phyloP scores from a whole-genome alignment of 768 basidiomycete genomes.

The Amanita exitialis region DNA sequence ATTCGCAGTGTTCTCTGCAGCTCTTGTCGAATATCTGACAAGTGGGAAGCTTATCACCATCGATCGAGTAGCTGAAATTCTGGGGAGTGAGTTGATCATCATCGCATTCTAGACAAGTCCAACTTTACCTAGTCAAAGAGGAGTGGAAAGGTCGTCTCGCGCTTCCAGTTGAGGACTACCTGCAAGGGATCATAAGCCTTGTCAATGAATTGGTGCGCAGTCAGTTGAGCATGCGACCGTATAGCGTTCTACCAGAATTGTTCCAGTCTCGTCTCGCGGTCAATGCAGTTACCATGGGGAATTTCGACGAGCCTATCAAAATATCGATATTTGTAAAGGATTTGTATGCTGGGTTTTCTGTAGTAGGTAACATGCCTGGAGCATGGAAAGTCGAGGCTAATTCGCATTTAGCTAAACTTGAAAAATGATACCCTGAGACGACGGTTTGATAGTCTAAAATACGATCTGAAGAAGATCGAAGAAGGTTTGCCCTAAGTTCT shows the following conservation, averaged over 20 bases:
- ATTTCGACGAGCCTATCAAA: conserved; percentile 69
- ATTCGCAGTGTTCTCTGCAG: conserved; percentile 54
- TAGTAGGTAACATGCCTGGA: conserved; percentile 34
- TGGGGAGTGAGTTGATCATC: conserved; percentile 50
- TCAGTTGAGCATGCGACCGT: neutral
- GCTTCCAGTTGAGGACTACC: conserved; percentile 68
- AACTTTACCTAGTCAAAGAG: conserved; percentile 38
- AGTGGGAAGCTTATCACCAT: conserved; percentile 50
- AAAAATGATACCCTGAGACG: conserved; percentile 72
- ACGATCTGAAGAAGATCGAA: conserved; percentile 83
- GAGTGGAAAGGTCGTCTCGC: conserved; percentile 61
- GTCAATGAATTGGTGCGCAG: conserved; percentile 69
- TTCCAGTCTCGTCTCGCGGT: conserved; percentile 67
- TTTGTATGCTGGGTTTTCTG: conserved; percentile 74
- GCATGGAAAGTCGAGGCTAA: neutral
- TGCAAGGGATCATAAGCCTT: conserved; percentile 68
- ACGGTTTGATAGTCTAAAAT: conserved; percentile 75
- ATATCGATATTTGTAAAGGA: conserved; percentile 78
- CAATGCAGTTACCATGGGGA: conserved; percentile 74
- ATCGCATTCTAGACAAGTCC: neutral
- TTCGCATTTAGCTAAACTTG: conserved; percentile 50
- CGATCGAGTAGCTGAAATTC: conserved; percentile 33
- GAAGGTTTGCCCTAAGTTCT: conserved; percentile 46
- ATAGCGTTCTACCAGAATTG: neutral
- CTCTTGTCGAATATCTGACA: conserved; percentile 56